phyloP scores from a whole-genome alignment of 169 alveolate genomes.

The Plasmodium coatneyi region DNA sequence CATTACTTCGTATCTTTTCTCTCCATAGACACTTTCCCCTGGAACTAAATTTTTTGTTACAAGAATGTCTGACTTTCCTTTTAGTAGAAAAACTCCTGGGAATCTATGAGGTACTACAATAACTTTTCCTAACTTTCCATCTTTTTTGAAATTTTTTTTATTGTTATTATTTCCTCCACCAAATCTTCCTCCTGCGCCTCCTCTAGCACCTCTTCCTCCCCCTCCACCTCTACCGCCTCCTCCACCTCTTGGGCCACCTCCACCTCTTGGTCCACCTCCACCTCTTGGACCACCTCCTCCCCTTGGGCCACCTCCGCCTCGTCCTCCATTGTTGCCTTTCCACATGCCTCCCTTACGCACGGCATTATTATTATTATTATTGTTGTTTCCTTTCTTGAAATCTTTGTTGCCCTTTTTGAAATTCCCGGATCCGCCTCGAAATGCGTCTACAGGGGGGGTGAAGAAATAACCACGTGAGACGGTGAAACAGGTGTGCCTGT shows the following conservation, averaged over 20 bases:
- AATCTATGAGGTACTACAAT: slow-evolving; percentile 96
- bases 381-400: slow-evolving; percentile 43
- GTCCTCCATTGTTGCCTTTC: slow-evolving; percentile 78
- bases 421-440: slow-evolving; percentile 66
- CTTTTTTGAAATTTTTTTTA: slow-evolving; percentile 44
- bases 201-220: slow-evolving; percentile 85
- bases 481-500: neutral
- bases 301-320: slow-evolving; percentile 79
- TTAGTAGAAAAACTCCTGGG: slow-evolving; percentile 96
- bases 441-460: slow-evolving; percentile 26
- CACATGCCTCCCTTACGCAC: slow-evolving; percentile 65
- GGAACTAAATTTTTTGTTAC: slow-evolving; percentile 97
- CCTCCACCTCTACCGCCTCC: slow-evolving; percentile 64
- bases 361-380: slow-evolving; percentile 17
- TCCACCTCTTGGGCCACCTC: slow-evolving; percentile 65
- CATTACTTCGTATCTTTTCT: slow-evolving; percentile 95
- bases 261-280: slow-evolving; percentile 52
- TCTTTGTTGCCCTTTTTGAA: slow-evolving; percentile 29
- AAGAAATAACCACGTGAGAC: neutral
- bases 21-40: slow-evolving; percentile 99
- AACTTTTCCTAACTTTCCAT: slow-evolving; percentile 89
- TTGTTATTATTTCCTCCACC: slow-evolving; percentile 76
- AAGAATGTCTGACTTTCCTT: slow-evolving; percentile 97
- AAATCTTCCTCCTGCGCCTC: slow-evolving; percentile 83
- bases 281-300: slow-evolving; percentile 76